Evolutionary conservation across 2,329 filamentous ascomycete species (phyloP), one percentile per base, ranked within the genome.

Genomic region (Dactylellina parvicollis): DNA sequence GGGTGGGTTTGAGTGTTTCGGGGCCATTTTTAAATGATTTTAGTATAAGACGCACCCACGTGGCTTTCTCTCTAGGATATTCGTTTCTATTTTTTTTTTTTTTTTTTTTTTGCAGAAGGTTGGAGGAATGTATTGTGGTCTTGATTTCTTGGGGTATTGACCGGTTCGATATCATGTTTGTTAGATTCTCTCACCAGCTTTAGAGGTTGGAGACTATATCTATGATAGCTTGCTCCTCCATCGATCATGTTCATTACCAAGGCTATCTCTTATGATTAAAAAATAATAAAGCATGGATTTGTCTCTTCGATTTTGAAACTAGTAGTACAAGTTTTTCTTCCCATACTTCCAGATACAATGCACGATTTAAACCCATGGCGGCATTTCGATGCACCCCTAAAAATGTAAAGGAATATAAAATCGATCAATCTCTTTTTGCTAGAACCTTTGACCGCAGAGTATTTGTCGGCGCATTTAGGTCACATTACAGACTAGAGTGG

Each of bases 401-500:
- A 28, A 22, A 52, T 42, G 28, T 16, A 28, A 50, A 50, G 2
- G 14, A 56, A 20, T 54, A 40, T 18, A 38, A 34, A 30, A 26
- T n/a, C 22, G 40, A 65, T 4, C 57, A 65, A 50, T 56, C 46
- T 62, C 47, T 61, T 28, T 8, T 50, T 22, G 32, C 3, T 26
- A 36, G 36, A 32, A 22, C 69, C 60, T 42, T 65, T 22, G 22
- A 61, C 69, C 69, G 69, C 69, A 71, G 65, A 60, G 54, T 73
- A 65, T 55, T 73, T 73, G 69, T 73, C 69, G 69, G 69, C 42
- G 14, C 36, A 34, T 40, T n/a, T 16, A 56, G 60, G 60, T 54
- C 56, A 32, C 28, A 61, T 73, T 61, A 61, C 54, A 59, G 46
- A 60, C 46, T 44, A 46, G 40, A 42, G 36, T n/a, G n/a, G 24